Conservation (phyloP, 2,329 filamentous ascomycete species). For the Apiospora arundinis region DNA sequence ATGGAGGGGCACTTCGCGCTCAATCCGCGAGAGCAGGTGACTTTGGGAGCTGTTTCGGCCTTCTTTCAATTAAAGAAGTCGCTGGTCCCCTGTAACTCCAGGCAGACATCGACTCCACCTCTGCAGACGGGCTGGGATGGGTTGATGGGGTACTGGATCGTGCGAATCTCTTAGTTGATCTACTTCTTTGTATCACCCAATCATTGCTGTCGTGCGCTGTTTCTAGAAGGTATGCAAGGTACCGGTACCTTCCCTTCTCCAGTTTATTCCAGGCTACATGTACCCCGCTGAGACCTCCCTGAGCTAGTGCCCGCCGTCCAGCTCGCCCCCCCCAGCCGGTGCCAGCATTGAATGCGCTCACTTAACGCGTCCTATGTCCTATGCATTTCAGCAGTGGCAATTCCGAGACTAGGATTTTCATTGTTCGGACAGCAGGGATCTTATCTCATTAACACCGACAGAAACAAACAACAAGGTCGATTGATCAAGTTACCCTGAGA, state of each 20-base stretch:
- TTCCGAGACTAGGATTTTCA: conserved; percentile 14
- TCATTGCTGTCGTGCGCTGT: background rate
- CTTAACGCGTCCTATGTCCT: background rate
- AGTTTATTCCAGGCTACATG: background rate
- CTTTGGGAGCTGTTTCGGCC: background rate
- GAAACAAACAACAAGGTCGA: background rate
- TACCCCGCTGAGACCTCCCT: conserved; percentile 13
- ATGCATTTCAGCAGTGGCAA: conserved; percentile 2
- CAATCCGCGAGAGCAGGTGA: conserved; percentile 10
- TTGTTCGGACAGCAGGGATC: background rate
- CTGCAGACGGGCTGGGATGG: background rate
- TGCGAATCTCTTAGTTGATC: conserved; percentile 1
- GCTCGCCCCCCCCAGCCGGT: background rate
- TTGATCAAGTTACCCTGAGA: background rate
- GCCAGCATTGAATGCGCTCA: background rate
- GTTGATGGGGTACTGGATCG: background rate
- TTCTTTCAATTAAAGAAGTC: conserved; percentile 15
- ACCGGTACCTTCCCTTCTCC: conserved; percentile 3
- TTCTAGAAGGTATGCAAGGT: conserved; percentile 4
- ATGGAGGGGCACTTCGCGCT: conserved; percentile 15
- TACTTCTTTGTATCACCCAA: conserved; percentile 4
- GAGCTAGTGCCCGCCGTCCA: conserved; percentile 3
- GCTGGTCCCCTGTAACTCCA: conserved; percentile 10
- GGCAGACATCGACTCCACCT: conserved; percentile 2
- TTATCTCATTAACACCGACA: background rate